phyloP scores from a whole-genome alignment of 106 monocot species.

The Dioscorea alata region DNA sequence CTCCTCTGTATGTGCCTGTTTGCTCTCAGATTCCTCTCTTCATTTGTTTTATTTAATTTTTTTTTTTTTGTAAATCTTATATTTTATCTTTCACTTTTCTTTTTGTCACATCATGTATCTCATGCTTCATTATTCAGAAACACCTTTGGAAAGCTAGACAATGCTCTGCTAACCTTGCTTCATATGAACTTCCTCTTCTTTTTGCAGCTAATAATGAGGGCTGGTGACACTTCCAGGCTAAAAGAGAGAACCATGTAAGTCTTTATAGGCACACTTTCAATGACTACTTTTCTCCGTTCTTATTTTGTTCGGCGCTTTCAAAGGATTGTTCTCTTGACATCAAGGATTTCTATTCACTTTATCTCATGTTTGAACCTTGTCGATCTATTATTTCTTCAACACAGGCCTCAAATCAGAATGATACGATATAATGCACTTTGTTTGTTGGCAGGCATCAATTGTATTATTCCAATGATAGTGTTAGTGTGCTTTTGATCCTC shows the following conservation, averaged over 20 bases:
- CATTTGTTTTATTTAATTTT: neutral
- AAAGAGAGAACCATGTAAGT: neutral
- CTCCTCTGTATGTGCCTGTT: too few species aligned
- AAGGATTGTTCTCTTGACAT: too few species aligned
- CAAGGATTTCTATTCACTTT: too few species aligned
- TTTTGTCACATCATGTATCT: conserved; percentile 2
- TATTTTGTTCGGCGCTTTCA: neutral
- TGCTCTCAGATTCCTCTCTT: neutral
- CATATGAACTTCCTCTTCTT: neutral
- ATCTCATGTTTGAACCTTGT: too few species aligned
- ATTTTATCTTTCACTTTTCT: neutral
- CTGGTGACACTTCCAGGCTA: neutral
- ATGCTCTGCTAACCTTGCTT: neutral
- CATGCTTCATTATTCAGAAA: neutral
- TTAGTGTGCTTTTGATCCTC: too few species aligned
- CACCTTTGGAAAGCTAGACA: neutral
- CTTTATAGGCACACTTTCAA: neutral
- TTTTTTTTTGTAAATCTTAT: too few species aligned
- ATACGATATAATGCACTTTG: too few species aligned
- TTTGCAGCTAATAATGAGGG: neutral
- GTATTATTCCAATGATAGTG: too few species aligned
- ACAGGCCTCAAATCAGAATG: too few species aligned
- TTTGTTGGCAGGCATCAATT: too few species aligned
- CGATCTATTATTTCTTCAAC: too few species aligned
- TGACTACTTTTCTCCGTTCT: neutral